phyloP scores from a whole-genome alignment of 2,329 filamentous ascomycete species.

The Phialophora macrospora region DNA sequence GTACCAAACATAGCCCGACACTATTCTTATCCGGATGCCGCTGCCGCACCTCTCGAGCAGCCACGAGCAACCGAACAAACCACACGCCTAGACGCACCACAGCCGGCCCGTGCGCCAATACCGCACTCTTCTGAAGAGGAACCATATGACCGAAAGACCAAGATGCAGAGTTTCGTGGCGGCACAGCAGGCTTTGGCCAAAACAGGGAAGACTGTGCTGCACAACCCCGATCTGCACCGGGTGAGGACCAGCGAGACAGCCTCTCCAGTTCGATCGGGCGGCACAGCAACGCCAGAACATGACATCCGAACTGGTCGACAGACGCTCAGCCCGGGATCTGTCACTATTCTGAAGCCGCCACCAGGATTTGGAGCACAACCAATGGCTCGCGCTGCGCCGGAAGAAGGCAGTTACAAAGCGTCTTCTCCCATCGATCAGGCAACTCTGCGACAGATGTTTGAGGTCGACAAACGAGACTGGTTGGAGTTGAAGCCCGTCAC shows the following conservation, averaged over 20 bases:
- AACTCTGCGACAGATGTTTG: constrained; percentile 30
- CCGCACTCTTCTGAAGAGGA: constrained; percentile 19
- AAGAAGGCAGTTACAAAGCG: neutral
- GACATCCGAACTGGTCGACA: neutral
- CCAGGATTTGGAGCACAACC: constrained; percentile 22
- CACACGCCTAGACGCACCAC: neutral
- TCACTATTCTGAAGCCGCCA: constrained; percentile 17
- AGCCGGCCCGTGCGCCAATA: neutral
- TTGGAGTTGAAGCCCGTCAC: constrained; percentile 31
- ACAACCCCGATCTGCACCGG: constrained; percentile 35
- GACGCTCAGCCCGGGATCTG: constrained; percentile 1
- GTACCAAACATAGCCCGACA: constrained; percentile 7
- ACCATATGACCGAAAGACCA: constrained; percentile 36
- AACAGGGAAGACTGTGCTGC: constrained; percentile 38
- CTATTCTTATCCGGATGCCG: constrained; percentile 17
- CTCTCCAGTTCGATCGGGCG: constrained; percentile 8
- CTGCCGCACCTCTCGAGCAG: neutral
- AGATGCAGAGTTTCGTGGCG: constrained; percentile 39
- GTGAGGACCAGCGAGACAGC: constrained; percentile 15
- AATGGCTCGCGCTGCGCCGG: neutral
- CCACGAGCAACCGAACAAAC: neutral
- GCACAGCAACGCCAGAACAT: constrained; percentile 13
- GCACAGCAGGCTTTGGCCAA: constrained; percentile 36
- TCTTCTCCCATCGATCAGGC: constrained; percentile 13
- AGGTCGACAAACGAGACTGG: constrained; percentile 31